Conservation (phyloP, 73 alveolate species). For the Uronychia binucleata region DNA sequence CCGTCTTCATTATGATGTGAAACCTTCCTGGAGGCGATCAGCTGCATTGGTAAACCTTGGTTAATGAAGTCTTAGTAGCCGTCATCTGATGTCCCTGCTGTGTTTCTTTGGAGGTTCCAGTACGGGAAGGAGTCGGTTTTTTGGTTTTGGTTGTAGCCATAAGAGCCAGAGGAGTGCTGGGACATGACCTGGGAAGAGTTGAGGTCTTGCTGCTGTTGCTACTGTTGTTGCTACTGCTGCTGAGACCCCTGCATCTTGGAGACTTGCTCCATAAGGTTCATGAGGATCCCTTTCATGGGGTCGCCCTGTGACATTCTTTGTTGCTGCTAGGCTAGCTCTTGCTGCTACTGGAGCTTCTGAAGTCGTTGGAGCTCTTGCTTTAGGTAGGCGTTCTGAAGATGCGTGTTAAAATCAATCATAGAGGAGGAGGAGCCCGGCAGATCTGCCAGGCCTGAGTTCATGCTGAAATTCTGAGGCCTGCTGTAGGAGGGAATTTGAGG, state of each 20-base stretch:
- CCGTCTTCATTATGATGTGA: no score
- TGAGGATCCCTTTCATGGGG: neutral
- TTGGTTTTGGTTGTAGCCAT: neutral
- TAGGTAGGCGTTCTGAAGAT: neutral
- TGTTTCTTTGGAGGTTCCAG: no score
- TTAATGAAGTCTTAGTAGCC: neutral
- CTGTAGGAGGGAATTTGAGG: no score
- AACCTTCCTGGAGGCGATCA: no score
- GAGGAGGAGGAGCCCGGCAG: no score
- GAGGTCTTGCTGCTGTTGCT: neutral
- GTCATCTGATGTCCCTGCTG: no score
- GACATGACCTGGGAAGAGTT: neutral
- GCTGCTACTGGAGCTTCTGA: neutral
- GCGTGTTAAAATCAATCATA: neutral
- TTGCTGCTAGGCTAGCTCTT: neutral
- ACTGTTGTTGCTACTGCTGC: neutral
- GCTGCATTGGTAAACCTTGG: neutral
- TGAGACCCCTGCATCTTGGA: neutral
- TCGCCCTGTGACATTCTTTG: no score
- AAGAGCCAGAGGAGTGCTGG: neutral
- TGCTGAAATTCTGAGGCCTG: no score
- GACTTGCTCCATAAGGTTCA: neutral
- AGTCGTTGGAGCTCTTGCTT: neutral
- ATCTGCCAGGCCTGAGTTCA: no score
- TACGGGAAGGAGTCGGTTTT: no score